Evolutionary conservation across 2,329 filamentous ascomycete species (phyloP), one percentile per base, ranked within the genome.

Genomic region (Trichoderma pleuroti): DNA sequence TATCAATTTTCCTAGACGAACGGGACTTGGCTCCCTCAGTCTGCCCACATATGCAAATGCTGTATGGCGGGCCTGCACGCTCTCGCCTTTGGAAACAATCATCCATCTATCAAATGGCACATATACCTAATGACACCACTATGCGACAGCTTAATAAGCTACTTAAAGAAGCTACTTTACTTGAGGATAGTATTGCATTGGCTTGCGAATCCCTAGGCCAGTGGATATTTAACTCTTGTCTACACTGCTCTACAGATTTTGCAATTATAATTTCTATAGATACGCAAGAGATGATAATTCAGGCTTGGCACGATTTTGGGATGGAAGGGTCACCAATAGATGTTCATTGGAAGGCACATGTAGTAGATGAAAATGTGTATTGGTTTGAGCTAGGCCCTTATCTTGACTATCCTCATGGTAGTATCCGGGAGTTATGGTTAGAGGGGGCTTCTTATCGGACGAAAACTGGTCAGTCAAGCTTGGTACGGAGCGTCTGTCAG

Each of bases 191-290:
- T 14, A n/a, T 64, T 34, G 28, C 28, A 52, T 64, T 32, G 26
- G 61, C 61, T 64, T 64, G 32, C n/a, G 28, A 32, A 52, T 64
- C 28, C 21, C 61, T 42, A 24, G 61, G 61, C 61, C 42, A 12
- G 61, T 64, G 28, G 61, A n/a, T 52, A 26, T 64, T 64, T n/a
- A 49, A 64, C 18, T 64, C 61, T 46, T 64, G 42, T 52, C 61
- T 64, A 7, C 61, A 64, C n/a, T 64, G 42, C 9, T 4, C n/a
- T 52, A 64, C 42, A 64, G 61, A 64, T 52, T 7, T 64, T 28
- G 61, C 61, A 12, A 14, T 64, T n/a, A 64, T 49, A 8, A 11
- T 64, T 64, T 64, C 61, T 46, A 46, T 16, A 14, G 61, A 52
- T 64, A 18, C 18, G 42, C 61, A n/a, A 64, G n/a, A 64, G 61